phyloP scores from a whole-genome alignment of 805 yeast species.

The Kregervanrija fluxuum region DNA sequence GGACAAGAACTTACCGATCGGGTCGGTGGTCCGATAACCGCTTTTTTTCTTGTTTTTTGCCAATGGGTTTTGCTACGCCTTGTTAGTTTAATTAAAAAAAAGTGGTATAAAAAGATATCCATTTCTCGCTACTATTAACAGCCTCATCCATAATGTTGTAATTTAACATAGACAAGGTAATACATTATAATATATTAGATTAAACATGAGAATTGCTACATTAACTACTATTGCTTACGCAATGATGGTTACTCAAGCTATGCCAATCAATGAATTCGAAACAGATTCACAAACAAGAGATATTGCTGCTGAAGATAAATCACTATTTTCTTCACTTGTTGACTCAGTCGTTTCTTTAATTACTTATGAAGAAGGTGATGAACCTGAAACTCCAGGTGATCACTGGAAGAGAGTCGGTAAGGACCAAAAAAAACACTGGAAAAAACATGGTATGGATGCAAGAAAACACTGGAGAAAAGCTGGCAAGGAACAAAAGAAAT shows the following conservation, averaged over 20 bases:
- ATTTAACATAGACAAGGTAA: no score
- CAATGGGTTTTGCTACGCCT: no score
- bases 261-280: conserved; percentile 4
- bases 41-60: no score
- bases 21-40: no score
- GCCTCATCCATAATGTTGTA: no score
- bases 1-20: no score
- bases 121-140: no score
- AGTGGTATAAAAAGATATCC: no score
- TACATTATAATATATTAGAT: no score
- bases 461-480: conserved; percentile 13
- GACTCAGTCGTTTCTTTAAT: conserved; percentile 11
- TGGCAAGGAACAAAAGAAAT: conserved; percentile 21
- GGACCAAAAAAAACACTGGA: conserved; percentile 15
- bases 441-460: conserved; percentile 17
- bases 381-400: conserved; percentile 9
- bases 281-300: background rate
- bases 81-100: no score
- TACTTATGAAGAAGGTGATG: conserved; percentile 5
- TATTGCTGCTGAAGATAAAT: background rate
- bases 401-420: conserved; percentile 14
- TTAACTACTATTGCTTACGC: conserved; percentile 17
- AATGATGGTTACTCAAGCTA: conserved; percentile 8
- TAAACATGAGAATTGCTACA: conserved; percentile 18
- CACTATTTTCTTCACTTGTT: conserved; percentile 7